Base-by-base conservation (phyloP, 1,284 basidiomycete genomes). In the Apiotrichum brassicae region DNA sequence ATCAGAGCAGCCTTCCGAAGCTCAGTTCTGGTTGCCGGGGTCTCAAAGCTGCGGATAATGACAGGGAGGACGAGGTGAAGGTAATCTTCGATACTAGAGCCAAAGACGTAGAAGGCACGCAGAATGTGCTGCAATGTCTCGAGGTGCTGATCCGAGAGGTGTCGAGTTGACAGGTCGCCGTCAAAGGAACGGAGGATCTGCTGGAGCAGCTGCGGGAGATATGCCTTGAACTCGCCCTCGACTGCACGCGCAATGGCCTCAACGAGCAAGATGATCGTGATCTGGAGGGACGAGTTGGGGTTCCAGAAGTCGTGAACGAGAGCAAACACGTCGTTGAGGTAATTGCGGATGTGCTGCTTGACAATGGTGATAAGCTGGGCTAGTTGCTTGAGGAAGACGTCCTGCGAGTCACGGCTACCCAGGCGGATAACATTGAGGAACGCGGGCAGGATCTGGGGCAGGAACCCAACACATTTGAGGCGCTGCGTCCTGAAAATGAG, bases 401-500 rank as follows among this genome's bases (percentile, higher is more conserved):
- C 92, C 72, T 95, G 90, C 32, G 89, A 75, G 28, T 91, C 85
- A 1, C 84, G 80, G 30, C 71, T 76, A 41, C 88, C 88, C 35
- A 80, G 83, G 24, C 87, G 82, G 24, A 94, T 90, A 30, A 97
- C 94, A 40, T 81, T 77, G 23, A 95, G 82, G 74, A 98, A 97
- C 0, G 93, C 95, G 1, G 95, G 95, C 33, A 99, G 86, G 63
- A 99, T 97, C 78, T 94, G 90, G 38, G 94, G 90, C 30, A 98
- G 75, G 76, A 97, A 98, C 5, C 88, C 83, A 25, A 97, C 93
- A 70, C 93, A 97, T 77, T 93, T 92, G 63, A 98, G 76, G 8
- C 95, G 90, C 69, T 98, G 92, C 0, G 93, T 97, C 73, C 94
- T 92, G 81, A 98, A 98, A 57, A 99, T 97, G 53, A 93, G 89